Evolutionary conservation across 1,284 basidiomycete genomes (phyloP).

Genomic region (Exobasidium cylindrosporum): DNA sequence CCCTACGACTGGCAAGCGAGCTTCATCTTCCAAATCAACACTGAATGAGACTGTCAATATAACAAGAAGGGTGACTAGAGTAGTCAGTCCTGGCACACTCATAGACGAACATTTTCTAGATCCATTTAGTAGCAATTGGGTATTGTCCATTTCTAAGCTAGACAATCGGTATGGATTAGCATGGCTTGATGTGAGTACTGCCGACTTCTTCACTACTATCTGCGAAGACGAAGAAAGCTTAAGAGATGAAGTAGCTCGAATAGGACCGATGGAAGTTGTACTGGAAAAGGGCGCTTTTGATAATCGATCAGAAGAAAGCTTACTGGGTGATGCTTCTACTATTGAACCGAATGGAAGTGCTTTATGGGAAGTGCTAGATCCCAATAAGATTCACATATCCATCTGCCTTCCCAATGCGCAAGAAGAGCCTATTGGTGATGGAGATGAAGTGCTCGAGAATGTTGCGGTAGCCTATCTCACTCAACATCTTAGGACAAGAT

Average conservation of each 20-base stretch:
- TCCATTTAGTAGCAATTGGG: constrained; percentile 50
- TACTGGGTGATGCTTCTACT: not conserved
- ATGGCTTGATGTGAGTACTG: constrained; percentile 53
- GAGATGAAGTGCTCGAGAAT: constrained; percentile 20
- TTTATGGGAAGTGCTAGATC: constrained; percentile 12
- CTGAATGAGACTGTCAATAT: constrained; percentile 24
- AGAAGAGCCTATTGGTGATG: not conserved
- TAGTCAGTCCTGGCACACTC: constrained; percentile 49
- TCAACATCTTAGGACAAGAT: constrained; percentile 40
- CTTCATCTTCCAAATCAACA: constrained; percentile 1
- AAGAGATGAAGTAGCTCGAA: constrained; percentile 47
- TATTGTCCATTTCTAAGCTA: constrained; percentile 26
- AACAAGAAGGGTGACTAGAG: constrained; percentile 38
- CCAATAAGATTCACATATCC: constrained; percentile 22
- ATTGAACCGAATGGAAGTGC: not conserved
- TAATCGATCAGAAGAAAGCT: not conserved
- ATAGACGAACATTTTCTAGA: constrained; percentile 53
- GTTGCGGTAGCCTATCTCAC: constrained; percentile 34
- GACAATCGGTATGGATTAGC: constrained; percentile 37
- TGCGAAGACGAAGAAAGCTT: constrained; percentile 33
- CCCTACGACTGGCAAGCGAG: not conserved
- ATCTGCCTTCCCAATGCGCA: constrained; percentile 15
- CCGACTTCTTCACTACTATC: constrained; percentile 40
- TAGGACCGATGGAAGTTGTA: constrained; percentile 44
- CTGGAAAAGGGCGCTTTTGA: constrained; percentile 22